phyloP scores from a whole-genome alignment of 2,329 filamentous ascomycete genomes.

The Chrysoporthe deuterocubensis region DNA sequence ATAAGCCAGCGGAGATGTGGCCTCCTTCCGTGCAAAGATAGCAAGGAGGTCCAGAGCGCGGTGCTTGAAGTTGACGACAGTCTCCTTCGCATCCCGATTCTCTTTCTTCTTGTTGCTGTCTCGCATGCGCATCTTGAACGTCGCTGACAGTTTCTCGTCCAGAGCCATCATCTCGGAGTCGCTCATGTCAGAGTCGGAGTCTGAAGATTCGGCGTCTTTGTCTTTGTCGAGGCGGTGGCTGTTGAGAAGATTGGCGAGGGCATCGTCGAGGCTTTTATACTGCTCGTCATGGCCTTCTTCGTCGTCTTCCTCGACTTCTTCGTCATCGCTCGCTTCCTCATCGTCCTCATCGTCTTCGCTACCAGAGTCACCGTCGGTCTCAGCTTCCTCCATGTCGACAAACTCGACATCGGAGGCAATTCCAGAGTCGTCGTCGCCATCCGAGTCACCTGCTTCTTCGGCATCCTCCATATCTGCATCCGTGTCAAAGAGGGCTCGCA shows the following conservation, averaged over 20 bases:
- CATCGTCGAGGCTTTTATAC: slow-evolving; percentile 43
- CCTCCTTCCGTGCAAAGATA: slow-evolving; percentile 82
- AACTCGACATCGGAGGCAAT: slow-evolving; percentile 51
- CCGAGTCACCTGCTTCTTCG: slow-evolving; percentile 48
- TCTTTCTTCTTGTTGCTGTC: slow-evolving; percentile 79
- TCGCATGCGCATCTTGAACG: slow-evolving; percentile 80
- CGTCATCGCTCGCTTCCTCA: slow-evolving; percentile 37
- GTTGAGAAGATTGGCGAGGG: slow-evolving; percentile 62
- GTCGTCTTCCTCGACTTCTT: slow-evolving; percentile 45
- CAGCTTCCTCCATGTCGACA: slow-evolving; percentile 35
- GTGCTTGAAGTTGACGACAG: slow-evolving; percentile 92
- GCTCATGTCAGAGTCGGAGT: slow-evolving; percentile 81
- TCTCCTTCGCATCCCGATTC: slow-evolving; percentile 84
- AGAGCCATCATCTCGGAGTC: slow-evolving; percentile 94
- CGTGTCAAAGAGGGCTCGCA: slow-evolving; percentile 81
- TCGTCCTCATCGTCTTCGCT: slow-evolving; percentile 48
- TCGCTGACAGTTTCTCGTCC: slow-evolving; percentile 79
- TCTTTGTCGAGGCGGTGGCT: slow-evolving; percentile 69
- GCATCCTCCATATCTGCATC: slow-evolving; percentile 62
- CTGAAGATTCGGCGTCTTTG: slow-evolving; percentile 57
- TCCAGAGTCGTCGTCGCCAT: slow-evolving; percentile 45
- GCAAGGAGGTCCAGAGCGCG: slow-evolving; percentile 86
- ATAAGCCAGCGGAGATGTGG: slow-evolving; percentile 68
- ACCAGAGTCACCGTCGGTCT: slow-evolving; percentile 45
- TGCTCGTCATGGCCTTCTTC: slow-evolving; percentile 51